Conservation (phyloP, 1,284 basidiomycete genomes). For the Cystobasidium slooffiae region DNA sequence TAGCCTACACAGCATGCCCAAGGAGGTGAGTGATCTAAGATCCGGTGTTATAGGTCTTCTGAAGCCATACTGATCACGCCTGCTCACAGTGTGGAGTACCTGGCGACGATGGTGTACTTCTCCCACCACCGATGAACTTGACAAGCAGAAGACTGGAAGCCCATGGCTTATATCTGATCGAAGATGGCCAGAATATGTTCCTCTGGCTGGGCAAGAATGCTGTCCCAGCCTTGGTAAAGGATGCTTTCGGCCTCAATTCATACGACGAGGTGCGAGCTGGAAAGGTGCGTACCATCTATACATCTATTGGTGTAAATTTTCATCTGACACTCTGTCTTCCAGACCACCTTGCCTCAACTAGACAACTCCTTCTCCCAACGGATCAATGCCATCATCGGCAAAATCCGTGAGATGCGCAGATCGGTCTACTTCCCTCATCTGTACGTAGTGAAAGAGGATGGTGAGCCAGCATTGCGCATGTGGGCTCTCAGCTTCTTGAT, state of each 20-base stretch:
- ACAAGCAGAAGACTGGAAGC: slow-evolving; percentile 92
- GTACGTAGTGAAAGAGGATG: slow-evolving; percentile 98
- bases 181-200: slow-evolving; percentile 97
- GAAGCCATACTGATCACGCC: neutral
- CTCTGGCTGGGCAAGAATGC: slow-evolving; percentile 96
- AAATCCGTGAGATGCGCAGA: slow-evolving; percentile 81
- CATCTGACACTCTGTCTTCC: slow-evolving; percentile 46
- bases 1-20: slow-evolving; percentile 93
- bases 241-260: slow-evolving; percentile 88
- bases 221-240: slow-evolving; percentile 88
- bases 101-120: slow-evolving; percentile 76
- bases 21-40: slow-evolving; percentile 66
- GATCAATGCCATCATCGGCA: slow-evolving; percentile 88
- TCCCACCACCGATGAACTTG: slow-evolving; percentile 85
- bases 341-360: slow-evolving; percentile 82
- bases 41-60: neutral
- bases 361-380: slow-evolving; percentile 94
- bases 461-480: slow-evolving; percentile 86
- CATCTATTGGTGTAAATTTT: neutral
- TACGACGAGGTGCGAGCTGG: slow-evolving; percentile 89
- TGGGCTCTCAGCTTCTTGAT: slow-evolving; percentile 95
- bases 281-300: slow-evolving; percentile 67
- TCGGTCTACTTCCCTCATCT: slow-evolving; percentile 91
- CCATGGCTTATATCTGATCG: slow-evolving; percentile 94
- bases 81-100: slow-evolving; percentile 66